Conservation (phyloP, 2,329 filamentous ascomycete genomes). For the Torrubiella hemipterigena region DNA sequence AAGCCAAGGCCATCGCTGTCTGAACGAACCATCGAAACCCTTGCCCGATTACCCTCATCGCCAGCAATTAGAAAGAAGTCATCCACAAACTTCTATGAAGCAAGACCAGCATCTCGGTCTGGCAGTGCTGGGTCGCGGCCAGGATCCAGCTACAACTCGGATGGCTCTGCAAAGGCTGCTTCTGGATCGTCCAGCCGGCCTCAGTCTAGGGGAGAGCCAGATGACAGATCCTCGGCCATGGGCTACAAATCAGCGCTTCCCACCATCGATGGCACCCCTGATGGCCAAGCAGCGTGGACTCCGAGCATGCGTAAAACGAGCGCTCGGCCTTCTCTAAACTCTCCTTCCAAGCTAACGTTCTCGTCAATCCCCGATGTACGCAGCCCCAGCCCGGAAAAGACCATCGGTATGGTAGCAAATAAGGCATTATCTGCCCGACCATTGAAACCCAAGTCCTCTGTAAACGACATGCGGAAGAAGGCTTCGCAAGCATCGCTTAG, state of each 20-base stretch:
- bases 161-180: conserved; percentile 40
- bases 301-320: no score
- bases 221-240: conserved; percentile 30
- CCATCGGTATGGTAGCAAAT: conserved; percentile 13
- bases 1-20: conserved; percentile 49
- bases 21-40: conserved; percentile 76
- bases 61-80: conserved; percentile 54
- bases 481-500: no score
- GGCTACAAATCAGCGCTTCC: conserved; percentile 30
- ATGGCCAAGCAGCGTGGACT: conserved; percentile 11
- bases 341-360: conserved; percentile 14
- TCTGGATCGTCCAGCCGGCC: conserved; percentile 42
- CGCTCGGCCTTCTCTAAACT: conserved; percentile 11
- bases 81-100: conserved; percentile 60
- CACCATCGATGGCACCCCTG: conserved; percentile 32
- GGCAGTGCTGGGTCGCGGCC: conserved; percentile 34
- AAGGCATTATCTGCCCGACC: conserved; percentile 31
- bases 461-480: conserved; percentile 43
- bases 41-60: conserved; percentile 67
- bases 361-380: conserved; percentile 13
- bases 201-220: conserved; percentile 39
- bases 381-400: conserved; percentile 28
- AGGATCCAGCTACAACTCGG: conserved; percentile 50
- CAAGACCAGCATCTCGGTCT: conserved; percentile 41
- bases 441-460: conserved; percentile 37